Base-by-base conservation (phyloP, 805 yeast genomes). In the Lachancea dasiensis region DNA sequence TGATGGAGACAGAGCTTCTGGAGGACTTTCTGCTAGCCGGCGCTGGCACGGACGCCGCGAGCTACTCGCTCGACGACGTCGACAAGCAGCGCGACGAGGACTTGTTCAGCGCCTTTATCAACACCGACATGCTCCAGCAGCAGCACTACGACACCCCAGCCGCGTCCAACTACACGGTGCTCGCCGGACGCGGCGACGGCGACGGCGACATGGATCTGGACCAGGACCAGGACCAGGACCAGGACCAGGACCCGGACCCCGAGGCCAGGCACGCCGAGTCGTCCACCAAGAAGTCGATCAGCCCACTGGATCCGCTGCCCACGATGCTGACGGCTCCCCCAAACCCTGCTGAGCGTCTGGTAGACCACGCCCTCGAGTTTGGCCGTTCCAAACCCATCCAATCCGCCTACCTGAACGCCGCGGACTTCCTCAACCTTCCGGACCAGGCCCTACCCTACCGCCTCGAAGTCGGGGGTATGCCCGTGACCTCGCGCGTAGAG, bases 401-500 rank as follows among this genome's bases (percentile, higher is more conserved):
- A 23, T 44, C 53, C 14, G 35, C 39, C 7, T 44, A 39, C 18
- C 40, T 44, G 14, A 46, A 52, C 40, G 63, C 67, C 5, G 43
- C 43, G 17, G 49, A 48, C 19, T 59, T 49, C 33, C 31, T 61
- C 8, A 54, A 48, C 11, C 44, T 56, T 17, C 58, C 57, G 31
- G 51, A 49, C 9, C 35, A 46, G 5, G 30, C 47, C 2, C 40
- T 66, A 31, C 70, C 71, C 3, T 78, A 73, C 55, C 64, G 68
- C 38, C 47, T 83, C 37, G 57, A 63, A 18, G 65, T 90, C 1
- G 59, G 68, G 6, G 81, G 79, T 36, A 67, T 90, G 31, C 97
- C 97, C 2, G 64, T 74, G 4, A 79, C 77, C 48, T 86, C 96
- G 9, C 75, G 98, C 47, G 98, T 90, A 5, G 98, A 90, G 62